Base-by-base conservation (phyloP, 495 filamentous ascomycete genomes). In the Penicillium lagena region DNA sequence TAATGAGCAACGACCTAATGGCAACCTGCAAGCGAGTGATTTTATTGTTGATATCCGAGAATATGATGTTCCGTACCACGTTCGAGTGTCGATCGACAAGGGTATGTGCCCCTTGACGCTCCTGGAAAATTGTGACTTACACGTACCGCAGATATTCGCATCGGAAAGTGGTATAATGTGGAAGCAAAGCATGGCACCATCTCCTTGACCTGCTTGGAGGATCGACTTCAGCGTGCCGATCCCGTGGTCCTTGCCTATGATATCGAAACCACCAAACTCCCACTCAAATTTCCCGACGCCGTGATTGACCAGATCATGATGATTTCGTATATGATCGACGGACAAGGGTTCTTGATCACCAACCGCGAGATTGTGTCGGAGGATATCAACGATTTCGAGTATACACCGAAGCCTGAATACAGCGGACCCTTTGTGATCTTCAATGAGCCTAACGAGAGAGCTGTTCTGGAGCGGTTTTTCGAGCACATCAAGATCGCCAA, bases 251-350 rank as follows among this genome's bases (percentile, higher is more conserved):
- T 99, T 71, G 93, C 93, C 10, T 99, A 80, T 67, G 93, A 99
- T 79, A 99, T 99, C 57, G 93, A 99, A 60, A 97, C 93, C 15
- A 94, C 89, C 4, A 99, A 99, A 54, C 73, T 95, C 30, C 93
- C 93, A 11, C 72, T 99, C 39, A 99, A 99, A 62, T 99, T 99
- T 58, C 93, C 93, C n/a, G 94, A 97, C 60, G 84, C 93, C 0
- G 75, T 87, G 2, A 83, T 95, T 51, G 93, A 99, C 67, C 93
- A 95, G 65, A 83, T 99, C 53, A 99, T 99, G 91, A 99, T 99
- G 93, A 94, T 99, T 54, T 97, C 94, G 12, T 99, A 97, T 68
- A 99, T 99, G 93, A 97, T 99, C 51, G 93, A 99, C 55, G 93
- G 94, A 1, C 91, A 96, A 67, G 93, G 93, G 11, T 97, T 99